phyloP scores from a whole-genome alignment of 495 filamentous ascomycete genomes.

The Penicillium chermesinum region DNA sequence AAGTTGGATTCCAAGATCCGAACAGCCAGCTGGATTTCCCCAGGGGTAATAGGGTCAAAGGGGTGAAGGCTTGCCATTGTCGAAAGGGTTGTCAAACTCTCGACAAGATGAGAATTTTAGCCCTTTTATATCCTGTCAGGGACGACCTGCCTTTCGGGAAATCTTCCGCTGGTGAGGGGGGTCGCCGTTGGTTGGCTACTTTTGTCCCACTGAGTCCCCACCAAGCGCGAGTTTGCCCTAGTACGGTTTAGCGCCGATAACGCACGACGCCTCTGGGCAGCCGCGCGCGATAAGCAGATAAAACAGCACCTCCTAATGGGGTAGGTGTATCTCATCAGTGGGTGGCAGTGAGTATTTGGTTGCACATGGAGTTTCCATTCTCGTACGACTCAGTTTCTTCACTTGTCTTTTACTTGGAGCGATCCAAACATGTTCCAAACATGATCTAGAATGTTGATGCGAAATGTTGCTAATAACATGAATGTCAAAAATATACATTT shows the following conservation, averaged over 20 bases:
- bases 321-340: too few relatives aligned
- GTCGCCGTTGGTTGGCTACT: constrained; percentile 12
- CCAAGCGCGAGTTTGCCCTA: constrained; percentile 17
- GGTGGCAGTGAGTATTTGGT: too few relatives aligned
- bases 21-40: constrained; percentile 39
- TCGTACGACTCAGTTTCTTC: too few relatives aligned
- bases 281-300: too few relatives aligned
- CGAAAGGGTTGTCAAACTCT: neutral
- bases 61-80: constrained; percentile 34
- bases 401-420: too few relatives aligned
- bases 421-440: too few relatives aligned
- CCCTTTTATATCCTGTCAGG: constrained; percentile 8
- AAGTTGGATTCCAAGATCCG: constrained; percentile 37
- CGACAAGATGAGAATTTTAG: neutral
- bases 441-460: too few relatives aligned
- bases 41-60: constrained; percentile 39
- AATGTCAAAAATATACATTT: too few relatives aligned
- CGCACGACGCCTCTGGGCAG: too few relatives aligned
- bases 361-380: too few relatives aligned
- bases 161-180: constrained; percentile 15
- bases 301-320: too few relatives aligned
- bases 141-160: constrained; percentile 11
- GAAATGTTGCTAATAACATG: too few relatives aligned
- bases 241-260: constrained; percentile 11
- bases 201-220: constrained; percentile 1